Evolutionary conservation across 139 green algal species (phyloP).

Genomic region (Chlamydomonas incerta): DNA sequence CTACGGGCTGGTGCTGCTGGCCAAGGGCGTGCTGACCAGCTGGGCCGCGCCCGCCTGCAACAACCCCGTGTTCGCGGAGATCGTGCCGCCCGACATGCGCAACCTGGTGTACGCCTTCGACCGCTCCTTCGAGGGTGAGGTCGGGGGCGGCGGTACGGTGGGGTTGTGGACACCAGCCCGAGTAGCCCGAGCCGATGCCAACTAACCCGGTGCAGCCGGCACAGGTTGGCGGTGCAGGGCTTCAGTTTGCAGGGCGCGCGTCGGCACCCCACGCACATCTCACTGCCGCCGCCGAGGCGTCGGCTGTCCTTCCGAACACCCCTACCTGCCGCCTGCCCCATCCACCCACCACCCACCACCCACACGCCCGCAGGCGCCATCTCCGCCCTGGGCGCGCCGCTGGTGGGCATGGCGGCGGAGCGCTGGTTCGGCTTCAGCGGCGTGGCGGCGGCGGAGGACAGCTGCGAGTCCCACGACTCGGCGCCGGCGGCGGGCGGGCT

Average conservation of each 20-base stretch:
- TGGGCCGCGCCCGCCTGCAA: constrained; percentile 70
- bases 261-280: no score
- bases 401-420: constrained; percentile 58
- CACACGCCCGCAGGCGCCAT: constrained; percentile 38
- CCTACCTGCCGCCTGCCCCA: background rate
- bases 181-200: no score
- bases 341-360: background rate
- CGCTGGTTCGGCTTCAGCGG: constrained; percentile 40
- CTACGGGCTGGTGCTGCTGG: constrained; percentile 14
- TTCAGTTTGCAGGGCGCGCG: no score
- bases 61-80: constrained; percentile 84
- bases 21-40: constrained; percentile 54
- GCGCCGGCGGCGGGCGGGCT: background rate
- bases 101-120: constrained; percentile 88
- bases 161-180: no score
- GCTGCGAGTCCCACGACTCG: background rate
- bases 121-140: constrained; percentile 73
- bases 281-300: no score
- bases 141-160: no score
- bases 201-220: no score
- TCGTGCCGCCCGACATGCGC: constrained; percentile 76
- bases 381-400: constrained; percentile 48
- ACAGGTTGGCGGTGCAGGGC: no score
- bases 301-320: no score
- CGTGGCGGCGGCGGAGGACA: background rate